phyloP scores from a whole-genome alignment of 78 protist species.

The Chrysochromulina parva region DNA sequence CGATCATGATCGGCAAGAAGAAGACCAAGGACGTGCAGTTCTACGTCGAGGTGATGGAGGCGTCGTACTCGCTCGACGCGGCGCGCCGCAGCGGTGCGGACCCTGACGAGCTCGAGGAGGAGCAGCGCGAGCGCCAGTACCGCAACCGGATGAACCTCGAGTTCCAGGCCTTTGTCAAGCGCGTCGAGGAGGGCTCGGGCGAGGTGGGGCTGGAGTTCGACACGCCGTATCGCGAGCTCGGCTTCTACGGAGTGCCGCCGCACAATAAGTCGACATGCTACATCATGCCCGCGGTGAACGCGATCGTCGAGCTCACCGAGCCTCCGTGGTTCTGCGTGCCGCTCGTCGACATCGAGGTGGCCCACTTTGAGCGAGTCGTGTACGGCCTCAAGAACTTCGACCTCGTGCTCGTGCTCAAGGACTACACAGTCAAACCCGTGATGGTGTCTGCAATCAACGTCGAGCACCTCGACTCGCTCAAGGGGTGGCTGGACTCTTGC shows the following conservation, averaged over 20 bases:
- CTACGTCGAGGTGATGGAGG: conserved; percentile 78
- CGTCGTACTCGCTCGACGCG: conserved; percentile 23
- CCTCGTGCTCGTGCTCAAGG: conserved; percentile 87
- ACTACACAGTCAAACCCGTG: conserved; percentile 64
- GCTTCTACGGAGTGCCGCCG: conserved; percentile 86
- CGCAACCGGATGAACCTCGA: conserved; percentile 70
- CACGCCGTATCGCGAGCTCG: conserved; percentile 86
- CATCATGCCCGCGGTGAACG: conserved; percentile 79
- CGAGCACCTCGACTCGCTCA: conserved; percentile 69
- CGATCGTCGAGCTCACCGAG: conserved; percentile 77
- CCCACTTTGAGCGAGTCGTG: conserved; percentile 85
- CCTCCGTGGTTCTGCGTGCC: conserved; percentile 84
- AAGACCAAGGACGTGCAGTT: conserved; percentile 88
- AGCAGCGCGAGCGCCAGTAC: conserved; percentile 75
- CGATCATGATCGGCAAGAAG: conserved; percentile 91
- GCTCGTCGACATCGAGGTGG: conserved; percentile 89
- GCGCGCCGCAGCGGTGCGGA: conserved; percentile 46
- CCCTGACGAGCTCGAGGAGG: conserved; percentile 85
- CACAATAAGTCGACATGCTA: conserved; percentile 33
- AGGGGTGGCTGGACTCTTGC: conserved; percentile 82
- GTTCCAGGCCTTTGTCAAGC: conserved; percentile 62
- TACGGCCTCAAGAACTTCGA: conserved; percentile 82
- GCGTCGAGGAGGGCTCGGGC: conserved; percentile 48
- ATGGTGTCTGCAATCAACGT: conserved; percentile 68
- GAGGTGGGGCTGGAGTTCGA: conserved; percentile 76